Evolutionary conservation across 768 basidiomycete species (phyloP).

Genomic region (Trametes elegans): DNA sequence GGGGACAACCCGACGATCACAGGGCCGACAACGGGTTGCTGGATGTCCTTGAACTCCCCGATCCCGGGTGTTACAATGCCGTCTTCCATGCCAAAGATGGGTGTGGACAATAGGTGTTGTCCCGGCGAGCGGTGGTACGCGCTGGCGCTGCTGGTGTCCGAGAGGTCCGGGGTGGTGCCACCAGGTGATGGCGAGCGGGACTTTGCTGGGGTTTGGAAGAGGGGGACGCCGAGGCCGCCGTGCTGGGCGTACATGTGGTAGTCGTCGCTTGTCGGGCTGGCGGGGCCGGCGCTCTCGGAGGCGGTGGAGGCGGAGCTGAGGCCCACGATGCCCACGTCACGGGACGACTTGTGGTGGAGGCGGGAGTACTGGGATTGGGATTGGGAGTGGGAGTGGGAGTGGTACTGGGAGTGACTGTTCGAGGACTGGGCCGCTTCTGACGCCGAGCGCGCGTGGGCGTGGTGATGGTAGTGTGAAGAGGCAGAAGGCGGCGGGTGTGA

Average conservation of each 20-base stretch:
- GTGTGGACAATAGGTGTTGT: conserved; percentile 12
- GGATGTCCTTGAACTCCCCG: conserved; percentile 59
- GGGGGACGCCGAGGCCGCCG: conserved; percentile 27
- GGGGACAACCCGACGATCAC: conserved; percentile 44
- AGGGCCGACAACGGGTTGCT: conserved; percentile 60
- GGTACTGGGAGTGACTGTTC: conserved; percentile 32
- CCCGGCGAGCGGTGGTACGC: conserved; percentile 7
- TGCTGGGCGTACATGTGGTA: conserved; percentile 6
- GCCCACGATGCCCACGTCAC: conserved; percentile 54
- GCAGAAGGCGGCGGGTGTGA: conserved; percentile 7
- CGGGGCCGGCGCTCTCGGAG: conserved; percentile 20
- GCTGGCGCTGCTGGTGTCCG: conserved; percentile 20
- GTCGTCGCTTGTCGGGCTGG: conserved; percentile 16
- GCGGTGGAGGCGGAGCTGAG: conserved; percentile 32
- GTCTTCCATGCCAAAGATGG: conserved; percentile 18
- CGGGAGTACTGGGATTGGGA: conserved; percentile 30
- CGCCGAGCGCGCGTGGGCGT: conserved; percentile 51
- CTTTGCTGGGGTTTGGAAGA: conserved; percentile 37
- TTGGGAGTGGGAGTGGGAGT: conserved; percentile 42
- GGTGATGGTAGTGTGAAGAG: conserved; percentile 11
- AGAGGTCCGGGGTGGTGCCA: conserved; percentile 17
- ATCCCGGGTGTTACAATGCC: conserved; percentile 55
- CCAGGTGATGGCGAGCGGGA: conserved; percentile 32
- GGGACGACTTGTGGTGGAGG: conserved; percentile 42
- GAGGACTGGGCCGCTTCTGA: conserved; percentile 33